Evolutionary conservation across 2,329 filamentous ascomycete species (phyloP).

Genomic region (Verticillium nonalfalfae): DNA sequence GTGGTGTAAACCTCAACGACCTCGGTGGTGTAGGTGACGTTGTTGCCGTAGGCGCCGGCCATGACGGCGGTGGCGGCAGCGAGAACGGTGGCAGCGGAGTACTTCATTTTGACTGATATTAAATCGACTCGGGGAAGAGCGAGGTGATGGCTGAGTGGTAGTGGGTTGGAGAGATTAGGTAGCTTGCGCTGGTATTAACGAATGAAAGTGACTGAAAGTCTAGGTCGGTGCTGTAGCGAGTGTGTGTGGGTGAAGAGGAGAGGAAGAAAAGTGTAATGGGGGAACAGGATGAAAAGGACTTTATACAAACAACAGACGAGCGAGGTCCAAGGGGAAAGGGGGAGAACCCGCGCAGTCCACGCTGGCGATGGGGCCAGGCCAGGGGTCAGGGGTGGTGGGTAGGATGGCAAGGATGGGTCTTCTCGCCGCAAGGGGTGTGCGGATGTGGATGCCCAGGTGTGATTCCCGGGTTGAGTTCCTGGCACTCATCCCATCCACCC

Average conservation of each 20-base stretch:
- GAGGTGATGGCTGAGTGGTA: constrained; percentile 16
- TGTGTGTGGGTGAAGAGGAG: constrained; percentile 44
- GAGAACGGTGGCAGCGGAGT: constrained; percentile 45
- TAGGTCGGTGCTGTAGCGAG: constrained; percentile 35
- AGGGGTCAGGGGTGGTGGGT: neutral
- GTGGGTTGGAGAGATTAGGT: constrained; percentile 22
- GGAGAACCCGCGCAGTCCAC: constrained; percentile 7
- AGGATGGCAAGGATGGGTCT: neutral
- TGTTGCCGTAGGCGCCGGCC: constrained; percentile 21
- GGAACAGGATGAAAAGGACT: constrained; percentile 34
- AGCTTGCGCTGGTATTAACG: constrained; percentile 32
- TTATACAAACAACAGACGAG: constrained; percentile 34
- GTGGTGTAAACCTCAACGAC: constrained; percentile 61
- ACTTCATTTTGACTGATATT: constrained; percentile 59
- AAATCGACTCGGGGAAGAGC: constrained; percentile 21
- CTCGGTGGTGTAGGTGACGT: constrained; percentile 57
- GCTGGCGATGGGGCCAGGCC: neutral
- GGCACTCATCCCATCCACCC: neutral
- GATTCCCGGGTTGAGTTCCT: neutral
- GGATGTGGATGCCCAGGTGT: neutral
- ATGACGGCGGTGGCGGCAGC: constrained; percentile 43
- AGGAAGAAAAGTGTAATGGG: constrained; percentile 22
- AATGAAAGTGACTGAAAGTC: constrained; percentile 55
- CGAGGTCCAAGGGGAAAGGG: constrained; percentile 3
- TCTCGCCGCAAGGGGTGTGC: neutral